A percentile compares a stretch with the other conserved stretches of the same genome.
Conservation (phyloP, 2,329 filamentous ascomycete species). For the Alternaria sp. region DNA sequence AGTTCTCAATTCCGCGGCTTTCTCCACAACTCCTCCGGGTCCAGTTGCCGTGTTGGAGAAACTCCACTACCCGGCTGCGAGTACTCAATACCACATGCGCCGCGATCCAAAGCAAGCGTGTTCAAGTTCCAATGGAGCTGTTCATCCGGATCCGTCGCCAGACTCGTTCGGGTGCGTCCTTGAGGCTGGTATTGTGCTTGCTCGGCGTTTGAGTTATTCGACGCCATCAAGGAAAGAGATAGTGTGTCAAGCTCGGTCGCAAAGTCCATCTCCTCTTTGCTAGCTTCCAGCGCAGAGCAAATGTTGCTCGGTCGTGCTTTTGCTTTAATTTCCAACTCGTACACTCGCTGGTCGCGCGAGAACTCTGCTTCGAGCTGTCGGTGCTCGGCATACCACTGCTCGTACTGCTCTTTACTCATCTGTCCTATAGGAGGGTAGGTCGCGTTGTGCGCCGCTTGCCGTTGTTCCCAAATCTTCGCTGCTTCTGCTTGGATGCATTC, state of each 20-base stretch:
- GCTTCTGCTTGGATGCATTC: constrained; percentile 40
- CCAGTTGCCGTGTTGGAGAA: constrained; percentile 14
- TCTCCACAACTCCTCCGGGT: constrained; percentile 34
- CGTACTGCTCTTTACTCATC: constrained; percentile 42
- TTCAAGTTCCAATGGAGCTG: constrained; percentile 46
- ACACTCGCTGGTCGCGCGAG: constrained; percentile 30
- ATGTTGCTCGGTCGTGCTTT: constrained; percentile 37
- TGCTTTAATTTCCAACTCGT: constrained; percentile 33
- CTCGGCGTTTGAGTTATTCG: constrained; percentile 19
- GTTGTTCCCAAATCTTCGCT: constrained; percentile 34
- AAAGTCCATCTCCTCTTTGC: constrained; percentile 40
- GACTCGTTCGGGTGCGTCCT: constrained; percentile 26
- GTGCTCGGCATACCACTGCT: constrained; percentile 40
- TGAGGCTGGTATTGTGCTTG: constrained; percentile 10
- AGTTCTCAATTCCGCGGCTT: constrained; percentile 21
- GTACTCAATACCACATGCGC: constrained; percentile 43
- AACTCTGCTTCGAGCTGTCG: constrained; percentile 37
- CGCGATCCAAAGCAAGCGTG: constrained; percentile 38
- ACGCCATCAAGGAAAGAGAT: constrained; percentile 36
- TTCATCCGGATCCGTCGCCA: constrained; percentile 43
- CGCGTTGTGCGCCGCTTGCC: constrained; percentile 35
- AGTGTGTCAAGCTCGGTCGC: constrained; percentile 40
- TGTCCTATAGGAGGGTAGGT: constrained; percentile 34
- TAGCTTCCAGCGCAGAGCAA: constrained; percentile 37
- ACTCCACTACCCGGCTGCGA: constrained; percentile 18